Conservation (phyloP, 108 stramenopile species). For the Bacterosira constricta region DNA sequence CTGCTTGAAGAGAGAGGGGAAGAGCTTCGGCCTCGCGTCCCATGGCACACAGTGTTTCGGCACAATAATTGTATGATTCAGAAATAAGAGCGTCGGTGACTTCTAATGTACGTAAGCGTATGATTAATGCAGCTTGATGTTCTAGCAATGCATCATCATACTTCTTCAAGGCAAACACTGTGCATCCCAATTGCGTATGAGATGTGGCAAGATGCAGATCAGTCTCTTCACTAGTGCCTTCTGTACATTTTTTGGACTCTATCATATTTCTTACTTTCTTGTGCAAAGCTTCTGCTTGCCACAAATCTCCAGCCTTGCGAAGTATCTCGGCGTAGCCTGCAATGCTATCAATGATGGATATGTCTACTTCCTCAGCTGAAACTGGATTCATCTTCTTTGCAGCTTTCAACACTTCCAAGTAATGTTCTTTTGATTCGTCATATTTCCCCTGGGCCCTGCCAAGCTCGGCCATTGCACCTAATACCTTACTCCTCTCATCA, state of each 20-base stretch:
- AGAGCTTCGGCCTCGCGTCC: slow-evolving; percentile 4
- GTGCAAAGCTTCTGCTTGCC: slow-evolving; percentile 19
- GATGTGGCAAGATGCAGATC: slow-evolving; percentile 20
- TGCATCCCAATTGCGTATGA: slow-evolving; percentile 27
- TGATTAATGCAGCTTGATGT: slow-evolving; percentile 13
- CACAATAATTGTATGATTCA: slow-evolving; percentile 26
- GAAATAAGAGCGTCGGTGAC: slow-evolving; percentile 7
- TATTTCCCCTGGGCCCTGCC: slow-evolving; percentile 18
- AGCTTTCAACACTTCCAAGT: slow-evolving; percentile 6
- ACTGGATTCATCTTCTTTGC: slow-evolving; percentile 6
- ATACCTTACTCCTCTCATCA: neutral
- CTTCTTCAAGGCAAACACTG: slow-evolving; percentile 10
- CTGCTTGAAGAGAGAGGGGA: slow-evolving; percentile 17
- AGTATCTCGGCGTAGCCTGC: slow-evolving; percentile 20
- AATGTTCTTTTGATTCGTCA: slow-evolving; percentile 16
- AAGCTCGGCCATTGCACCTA: slow-evolving; percentile 8
- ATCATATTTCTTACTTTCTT: slow-evolving; percentile 20
- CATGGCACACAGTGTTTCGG: slow-evolving; percentile 14
- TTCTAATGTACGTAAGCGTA: slow-evolving; percentile 2
- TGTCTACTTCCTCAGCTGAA: neutral
- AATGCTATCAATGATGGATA: slow-evolving; percentile 19
- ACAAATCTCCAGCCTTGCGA: slow-evolving; percentile 20
- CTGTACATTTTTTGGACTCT: neutral
- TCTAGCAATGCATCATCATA: slow-evolving; percentile 10
- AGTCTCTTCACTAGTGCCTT: neutral